Conservation (phyloP, 2,329 filamentous ascomycete species). For the Botryotinia narcissicola region DNA sequence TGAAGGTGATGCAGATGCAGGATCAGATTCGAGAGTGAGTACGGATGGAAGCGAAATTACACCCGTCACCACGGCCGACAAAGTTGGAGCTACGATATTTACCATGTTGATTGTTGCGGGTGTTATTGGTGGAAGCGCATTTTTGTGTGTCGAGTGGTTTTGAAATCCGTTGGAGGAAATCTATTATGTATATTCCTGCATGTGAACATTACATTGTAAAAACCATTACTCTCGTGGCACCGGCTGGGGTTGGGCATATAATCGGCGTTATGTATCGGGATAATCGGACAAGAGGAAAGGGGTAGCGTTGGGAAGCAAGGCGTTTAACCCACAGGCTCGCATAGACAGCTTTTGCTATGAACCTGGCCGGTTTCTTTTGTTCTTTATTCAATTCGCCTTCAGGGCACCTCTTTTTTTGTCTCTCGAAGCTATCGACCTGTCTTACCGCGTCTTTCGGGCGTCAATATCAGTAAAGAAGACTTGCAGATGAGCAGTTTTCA, state of each 20-base stretch:
- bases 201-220: not conserved
- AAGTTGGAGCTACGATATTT: slow-evolving; percentile 64
- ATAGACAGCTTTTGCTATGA: not conserved
- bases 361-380: not conserved
- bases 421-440: not conserved
- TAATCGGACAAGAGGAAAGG: not conserved
- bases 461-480: not conserved
- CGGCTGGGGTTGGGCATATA: not conserved
- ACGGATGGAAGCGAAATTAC: slow-evolving; percentile 12
- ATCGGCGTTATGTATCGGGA: not conserved
- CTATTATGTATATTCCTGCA: slow-evolving; percentile 4
- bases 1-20: slow-evolving; percentile 38
- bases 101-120: slow-evolving; percentile 54
- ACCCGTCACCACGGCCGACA: slow-evolving; percentile 52
- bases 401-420: not conserved
- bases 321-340: not conserved
- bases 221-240: not conserved
- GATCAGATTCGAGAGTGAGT: slow-evolving; percentile 17
- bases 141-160: slow-evolving; percentile 43
- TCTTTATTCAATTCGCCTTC: not conserved
- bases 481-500: not conserved
- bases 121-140: slow-evolving; percentile 54
- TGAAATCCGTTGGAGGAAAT: slow-evolving; percentile 6
- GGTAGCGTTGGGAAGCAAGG: not conserved
- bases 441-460: too few species aligned